These are phyloP conservation scores for Annulohypoxylon bovei DNA, from an alignment of 495 filamentous ascomycete species.

Conservation along the genomic window DNA sequence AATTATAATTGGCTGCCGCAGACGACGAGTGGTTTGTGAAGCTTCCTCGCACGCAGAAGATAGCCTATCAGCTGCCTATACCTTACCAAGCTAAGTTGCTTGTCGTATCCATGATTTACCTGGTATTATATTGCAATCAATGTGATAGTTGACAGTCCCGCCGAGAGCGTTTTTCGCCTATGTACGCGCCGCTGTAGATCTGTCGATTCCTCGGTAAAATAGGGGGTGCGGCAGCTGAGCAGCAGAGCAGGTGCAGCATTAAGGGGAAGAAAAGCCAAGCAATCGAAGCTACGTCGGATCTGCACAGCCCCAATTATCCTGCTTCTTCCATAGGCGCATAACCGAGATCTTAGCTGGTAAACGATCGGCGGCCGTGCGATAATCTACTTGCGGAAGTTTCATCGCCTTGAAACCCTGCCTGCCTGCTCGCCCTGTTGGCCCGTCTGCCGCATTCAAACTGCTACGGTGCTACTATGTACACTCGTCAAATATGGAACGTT, in stretches of 20 bases:
- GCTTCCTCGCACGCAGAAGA: background rate
- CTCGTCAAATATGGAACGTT: conserved; percentile 11
- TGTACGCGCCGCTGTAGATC: conserved; percentile 15
- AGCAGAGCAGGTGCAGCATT: background rate
- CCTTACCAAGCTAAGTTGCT: background rate
- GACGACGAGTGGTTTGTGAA: background rate
- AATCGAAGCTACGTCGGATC: conserved; percentile 8
- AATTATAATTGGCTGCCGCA: background rate
- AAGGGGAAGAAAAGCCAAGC: conserved; percentile 19
- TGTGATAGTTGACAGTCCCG: background rate
- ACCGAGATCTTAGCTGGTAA: conserved; percentile 7
- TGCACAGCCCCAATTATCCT: conserved; percentile 10
- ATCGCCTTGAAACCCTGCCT: background rate
- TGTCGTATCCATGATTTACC: background rate
- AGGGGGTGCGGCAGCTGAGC: background rate
- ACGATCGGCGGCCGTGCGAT: background rate
- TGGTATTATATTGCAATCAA: background rate
- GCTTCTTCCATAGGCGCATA: conserved; percentile 4
- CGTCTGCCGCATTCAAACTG: background rate
- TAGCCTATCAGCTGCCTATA: background rate
- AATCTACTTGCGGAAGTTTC: background rate
- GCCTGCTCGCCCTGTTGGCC: too few species aligned
- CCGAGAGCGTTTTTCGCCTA: conserved; percentile 1
- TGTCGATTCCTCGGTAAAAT: conserved; percentile 22
- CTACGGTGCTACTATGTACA: too few species aligned